These are phyloP conservation scores for Edaphochlamys debaryana DNA, from an alignment of 139 green algal genomes.

Conservation along the genomic window DNA sequence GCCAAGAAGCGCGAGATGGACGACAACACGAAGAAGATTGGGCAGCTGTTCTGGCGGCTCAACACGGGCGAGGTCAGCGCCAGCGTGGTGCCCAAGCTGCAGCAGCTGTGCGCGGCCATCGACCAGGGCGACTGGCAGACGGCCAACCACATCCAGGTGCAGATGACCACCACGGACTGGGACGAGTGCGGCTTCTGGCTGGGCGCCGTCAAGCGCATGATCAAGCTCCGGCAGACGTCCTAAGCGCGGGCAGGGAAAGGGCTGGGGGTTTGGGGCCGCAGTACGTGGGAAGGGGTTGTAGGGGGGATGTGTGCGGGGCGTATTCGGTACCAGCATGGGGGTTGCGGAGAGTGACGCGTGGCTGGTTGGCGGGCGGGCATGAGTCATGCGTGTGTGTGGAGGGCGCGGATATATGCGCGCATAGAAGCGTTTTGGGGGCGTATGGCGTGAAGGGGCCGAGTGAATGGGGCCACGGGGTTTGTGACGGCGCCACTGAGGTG, in stretches of 20 bases:
- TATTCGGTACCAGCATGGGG: no score
- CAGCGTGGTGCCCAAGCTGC: slow-evolving; percentile 80
- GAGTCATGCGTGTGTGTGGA: no score
- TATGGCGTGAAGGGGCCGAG: background rate
- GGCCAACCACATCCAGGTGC: slow-evolving; percentile 83
- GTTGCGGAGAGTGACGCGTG: no score
- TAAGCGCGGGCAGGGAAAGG: slow-evolving; percentile 13
- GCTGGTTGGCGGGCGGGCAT: no score
- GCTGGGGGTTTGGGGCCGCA: background rate
- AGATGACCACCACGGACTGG: slow-evolving; percentile 94
- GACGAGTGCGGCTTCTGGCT: slow-evolving; percentile 94
- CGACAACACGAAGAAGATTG: slow-evolving; percentile 92
- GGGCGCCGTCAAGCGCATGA: slow-evolving; percentile 92
- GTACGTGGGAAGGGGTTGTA: no score
- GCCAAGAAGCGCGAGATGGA: slow-evolving; percentile 94
- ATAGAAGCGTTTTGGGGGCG: no score
- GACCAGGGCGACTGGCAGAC: slow-evolving; percentile 80
- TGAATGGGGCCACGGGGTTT: background rate
- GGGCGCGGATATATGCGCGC: no score
- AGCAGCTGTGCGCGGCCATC: slow-evolving; percentile 84
- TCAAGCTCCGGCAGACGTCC: slow-evolving; percentile 82
- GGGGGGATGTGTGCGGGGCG: no score
- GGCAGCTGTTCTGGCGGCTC: slow-evolving; percentile 90
- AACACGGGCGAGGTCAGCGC: slow-evolving; percentile 82
- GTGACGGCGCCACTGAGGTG: no score